phyloP scores from a whole-genome alignment of 176 grass and related monocot species.

The Oryza australiensis region DNA sequence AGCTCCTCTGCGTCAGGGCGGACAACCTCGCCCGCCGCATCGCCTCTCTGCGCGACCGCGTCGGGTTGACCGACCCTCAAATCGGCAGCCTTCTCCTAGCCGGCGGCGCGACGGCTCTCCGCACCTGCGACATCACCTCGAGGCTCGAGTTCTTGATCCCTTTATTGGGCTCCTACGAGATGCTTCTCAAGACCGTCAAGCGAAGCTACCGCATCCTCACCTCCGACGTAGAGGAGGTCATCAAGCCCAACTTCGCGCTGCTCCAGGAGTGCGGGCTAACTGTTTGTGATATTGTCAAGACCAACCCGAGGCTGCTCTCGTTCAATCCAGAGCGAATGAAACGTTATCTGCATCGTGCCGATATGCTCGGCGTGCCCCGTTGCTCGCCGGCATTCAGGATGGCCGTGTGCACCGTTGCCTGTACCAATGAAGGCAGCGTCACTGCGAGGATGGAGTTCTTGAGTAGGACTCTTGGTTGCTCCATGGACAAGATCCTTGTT shows the following conservation, averaged over 20 bases:
- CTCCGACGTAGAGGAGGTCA: neutral
- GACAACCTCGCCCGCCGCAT: neutral
- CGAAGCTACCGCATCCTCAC: neutral
- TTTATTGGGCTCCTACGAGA: neutral
- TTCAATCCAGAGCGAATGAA: neutral
- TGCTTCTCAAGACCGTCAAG: neutral
- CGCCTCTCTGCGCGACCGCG: neutral
- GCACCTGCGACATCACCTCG: neutral
- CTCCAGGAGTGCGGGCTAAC: conserved; percentile 1
- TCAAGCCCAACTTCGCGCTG: neutral
- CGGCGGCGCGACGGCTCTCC: neutral
- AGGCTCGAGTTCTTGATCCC: conserved; percentile 1
- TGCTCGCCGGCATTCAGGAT: neutral
- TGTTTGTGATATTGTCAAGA: neutral
- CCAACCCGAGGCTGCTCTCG: neutral
- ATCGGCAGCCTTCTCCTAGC: conserved; percentile 5
- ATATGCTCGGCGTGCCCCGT: neutral
- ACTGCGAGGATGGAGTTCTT: no score
- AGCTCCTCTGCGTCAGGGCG: neutral
- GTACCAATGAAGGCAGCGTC: no score
- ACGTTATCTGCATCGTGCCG: neutral
- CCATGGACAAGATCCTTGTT: no score
- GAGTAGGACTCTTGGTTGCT: no score
- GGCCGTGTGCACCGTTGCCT: no score
- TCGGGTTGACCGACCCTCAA: conserved; percentile 22